Conservation (phyloP, 2,329 filamentous ascomycete species). For the Allantophomopsis lycopodina region DNA sequence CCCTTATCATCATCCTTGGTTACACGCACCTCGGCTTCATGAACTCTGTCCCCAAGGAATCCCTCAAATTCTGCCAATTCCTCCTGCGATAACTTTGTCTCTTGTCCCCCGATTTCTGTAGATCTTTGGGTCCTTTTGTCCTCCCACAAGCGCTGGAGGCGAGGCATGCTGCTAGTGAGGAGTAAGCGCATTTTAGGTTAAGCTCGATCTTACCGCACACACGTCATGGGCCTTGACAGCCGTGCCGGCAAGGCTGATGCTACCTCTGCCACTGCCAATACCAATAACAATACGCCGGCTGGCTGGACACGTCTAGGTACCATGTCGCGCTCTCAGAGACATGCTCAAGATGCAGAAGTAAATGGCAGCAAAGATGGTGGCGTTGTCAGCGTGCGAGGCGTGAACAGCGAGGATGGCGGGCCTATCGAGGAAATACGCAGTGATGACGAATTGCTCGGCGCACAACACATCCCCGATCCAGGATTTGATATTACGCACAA, state of each 20-base stretch:
- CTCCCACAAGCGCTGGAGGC: not conserved
- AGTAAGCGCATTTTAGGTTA: not conserved
- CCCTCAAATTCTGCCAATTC: too few species aligned
- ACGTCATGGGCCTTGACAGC: not conserved
- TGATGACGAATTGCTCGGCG: slow-evolving; percentile 15
- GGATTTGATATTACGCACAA: slow-evolving; percentile 1
- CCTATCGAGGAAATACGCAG: slow-evolving; percentile 14
- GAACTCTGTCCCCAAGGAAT: too few species aligned
- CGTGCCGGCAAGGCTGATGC: not conserved
- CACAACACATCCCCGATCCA: slow-evolving; percentile 5
- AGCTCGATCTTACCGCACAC: not conserved
- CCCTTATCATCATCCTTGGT: too few species aligned
- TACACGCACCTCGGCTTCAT: too few species aligned
- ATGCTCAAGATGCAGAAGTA: slow-evolving; percentile 1
- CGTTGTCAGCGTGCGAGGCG: slow-evolving; percentile 3
- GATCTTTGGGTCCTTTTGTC: not conserved
- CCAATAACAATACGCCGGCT: slow-evolving; percentile 5
- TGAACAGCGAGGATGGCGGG: slow-evolving; percentile 6
- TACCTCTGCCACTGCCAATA: not conserved
- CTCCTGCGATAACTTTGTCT: not conserved
- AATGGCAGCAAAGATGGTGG: slow-evolving; percentile 2
- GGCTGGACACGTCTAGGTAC: slow-evolving; percentile 13
- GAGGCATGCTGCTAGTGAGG: not conserved
- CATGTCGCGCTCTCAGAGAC: slow-evolving; percentile 7
- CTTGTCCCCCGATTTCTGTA: not conserved